Conservation (phyloP, 1,139 yeast genomes). For the Pichiaceae sp. region DNA sequence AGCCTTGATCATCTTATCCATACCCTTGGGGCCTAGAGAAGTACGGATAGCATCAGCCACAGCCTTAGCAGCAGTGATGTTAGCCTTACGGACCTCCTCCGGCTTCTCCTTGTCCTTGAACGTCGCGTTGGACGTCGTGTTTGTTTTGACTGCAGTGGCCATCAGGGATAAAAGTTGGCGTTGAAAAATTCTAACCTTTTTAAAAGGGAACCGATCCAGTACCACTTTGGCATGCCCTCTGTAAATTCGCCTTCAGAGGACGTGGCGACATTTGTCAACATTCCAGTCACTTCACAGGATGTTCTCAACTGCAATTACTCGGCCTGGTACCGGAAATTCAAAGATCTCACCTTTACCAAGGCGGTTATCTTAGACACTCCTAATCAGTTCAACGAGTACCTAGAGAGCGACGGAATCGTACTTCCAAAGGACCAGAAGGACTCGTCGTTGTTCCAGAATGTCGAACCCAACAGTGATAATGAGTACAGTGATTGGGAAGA, state of each 20-base stretch:
- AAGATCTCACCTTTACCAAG: slow-evolving; percentile 36
- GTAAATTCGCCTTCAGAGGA: neutral
- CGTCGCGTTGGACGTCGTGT: slow-evolving; percentile 57
- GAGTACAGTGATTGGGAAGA: slow-evolving; percentile 68
- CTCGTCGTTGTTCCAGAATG: slow-evolving; percentile 24
- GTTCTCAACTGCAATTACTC: slow-evolving; percentile 65
- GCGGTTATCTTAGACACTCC: slow-evolving; percentile 57
- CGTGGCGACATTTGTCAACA: slow-evolving; percentile 20
- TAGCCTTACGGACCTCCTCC: slow-evolving; percentile 89
- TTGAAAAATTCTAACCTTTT: neutral
- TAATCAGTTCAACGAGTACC: slow-evolving; percentile 54
- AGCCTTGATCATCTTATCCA: slow-evolving; percentile 98
- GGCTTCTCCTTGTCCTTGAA: slow-evolving; percentile 96
- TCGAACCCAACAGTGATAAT: slow-evolving; percentile 42
- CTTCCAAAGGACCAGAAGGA: slow-evolving; percentile 43
- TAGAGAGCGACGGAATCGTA: slow-evolving; percentile 68
- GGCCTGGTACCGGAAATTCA: slow-evolving; percentile 58
- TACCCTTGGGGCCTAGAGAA: slow-evolving; percentile 96
- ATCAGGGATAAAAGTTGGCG: slow-evolving; percentile 4
- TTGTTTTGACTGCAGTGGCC: slow-evolving; percentile 16
- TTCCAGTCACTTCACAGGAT: slow-evolving; percentile 39
- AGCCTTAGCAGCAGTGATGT: slow-evolving; percentile 92
- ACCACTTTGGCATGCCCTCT: slow-evolving; percentile 3
- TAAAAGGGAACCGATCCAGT: neutral
- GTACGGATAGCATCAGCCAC: slow-evolving; percentile 98